Conservation (phyloP, 371 early-diverging fungal genomes). For the Entomophthora muscae region DNA sequence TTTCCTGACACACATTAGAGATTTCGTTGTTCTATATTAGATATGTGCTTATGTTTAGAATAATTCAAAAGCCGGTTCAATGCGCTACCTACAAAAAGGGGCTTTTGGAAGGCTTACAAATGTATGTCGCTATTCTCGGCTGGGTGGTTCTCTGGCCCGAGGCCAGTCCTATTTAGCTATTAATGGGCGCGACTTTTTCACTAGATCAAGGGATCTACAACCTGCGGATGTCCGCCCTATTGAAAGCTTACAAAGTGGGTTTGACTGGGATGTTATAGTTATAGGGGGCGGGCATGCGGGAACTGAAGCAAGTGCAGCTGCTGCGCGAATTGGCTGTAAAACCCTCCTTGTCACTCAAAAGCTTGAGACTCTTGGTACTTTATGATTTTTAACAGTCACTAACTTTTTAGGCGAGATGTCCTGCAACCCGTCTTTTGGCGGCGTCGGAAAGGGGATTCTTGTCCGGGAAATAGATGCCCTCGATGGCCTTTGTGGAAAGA, state of each 20-base stretch:
- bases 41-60: too few species aligned
- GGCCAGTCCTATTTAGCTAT: too few species aligned
- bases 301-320: slow-evolving; percentile 68
- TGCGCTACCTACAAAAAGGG: too few species aligned
- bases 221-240: not conserved
- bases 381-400: not conserved
- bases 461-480: slow-evolving; percentile 70
- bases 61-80: too few species aligned
- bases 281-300: slow-evolving; percentile 84
- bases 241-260: not conserved
- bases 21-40: too few species aligned
- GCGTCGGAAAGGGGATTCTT: slow-evolving; percentile 68
- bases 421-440: slow-evolving; percentile 78
- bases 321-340: slow-evolving; percentile 58
- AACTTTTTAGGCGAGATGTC: slow-evolving; percentile 57
- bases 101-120: too few species aligned
- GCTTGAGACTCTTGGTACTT: slow-evolving; percentile 41
- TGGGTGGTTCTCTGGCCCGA: too few species aligned
- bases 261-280: slow-evolving; percentile 41
- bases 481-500: slow-evolving; percentile 64
- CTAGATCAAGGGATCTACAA: too few species aligned
- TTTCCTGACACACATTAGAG: too few species aligned
- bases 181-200: too few species aligned
- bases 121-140: too few species aligned
- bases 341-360: slow-evolving; percentile 63